Base-by-base conservation (phyloP, 768 basidiomycete species). In the Trametes maxima region DNA sequence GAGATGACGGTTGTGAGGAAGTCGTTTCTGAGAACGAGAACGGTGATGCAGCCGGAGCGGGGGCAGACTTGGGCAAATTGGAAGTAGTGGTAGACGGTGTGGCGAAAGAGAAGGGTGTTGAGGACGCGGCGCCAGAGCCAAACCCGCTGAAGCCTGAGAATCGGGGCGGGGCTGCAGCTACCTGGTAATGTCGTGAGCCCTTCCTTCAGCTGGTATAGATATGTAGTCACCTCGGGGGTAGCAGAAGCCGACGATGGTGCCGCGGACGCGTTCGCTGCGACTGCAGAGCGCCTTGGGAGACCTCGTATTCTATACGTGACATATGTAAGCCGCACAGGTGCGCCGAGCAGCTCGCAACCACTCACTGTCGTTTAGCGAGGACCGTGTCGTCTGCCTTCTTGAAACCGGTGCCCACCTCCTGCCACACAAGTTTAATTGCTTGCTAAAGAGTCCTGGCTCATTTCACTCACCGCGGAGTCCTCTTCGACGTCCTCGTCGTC, bases 361-460 rank as follows among this genome's bases (percentile, higher is more conserved):
- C 86, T 47, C 68, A 90, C 89, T 75, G 78, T 79, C 90, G 78
- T 28, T 67, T 77, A 35, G 81, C 82, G 36, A 92, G 73, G 36
- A 76, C 72, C 33, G 76, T 68, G 21, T 87, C 85, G 63, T 86
- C 82, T 50, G 90, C 90, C 71, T 80, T 85, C 64, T 77, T 77
- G 68, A 90, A 83, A 49, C 81, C 79, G 48, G 73, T 73, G 72
- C 55, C 75, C 21, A 72, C 73, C 70, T 83, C 81, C 83, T 85
- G 43, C 19, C 36, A 42, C 37, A 33, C 28, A 6, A 4, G 53
- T 49, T 57, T 43, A 24, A 51, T 13, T 13, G 28, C 14, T 11
- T n/a, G n/a, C n/a, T 45, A 55, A n/a, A 22, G 49, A 48, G 37
- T 37, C 17, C 14, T 39, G 36, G 4, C 11, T 40, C 46, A 39